Base-by-base conservation (phyloP, 345 rosid genomes). In the Lepidium africanum region DNA sequence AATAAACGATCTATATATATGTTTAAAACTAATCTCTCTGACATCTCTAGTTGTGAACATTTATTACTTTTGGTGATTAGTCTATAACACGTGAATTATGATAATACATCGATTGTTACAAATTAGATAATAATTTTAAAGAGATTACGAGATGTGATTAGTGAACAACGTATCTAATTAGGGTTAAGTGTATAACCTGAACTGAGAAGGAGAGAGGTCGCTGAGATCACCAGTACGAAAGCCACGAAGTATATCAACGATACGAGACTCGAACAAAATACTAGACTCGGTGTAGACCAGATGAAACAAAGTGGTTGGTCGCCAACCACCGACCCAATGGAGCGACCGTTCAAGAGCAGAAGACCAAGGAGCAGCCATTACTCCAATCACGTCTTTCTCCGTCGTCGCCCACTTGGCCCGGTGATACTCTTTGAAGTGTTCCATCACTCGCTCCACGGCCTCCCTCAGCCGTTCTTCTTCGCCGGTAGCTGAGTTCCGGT, bases 261-360 rank as follows among this genome's bases (percentile, higher is more conserved):
- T 85, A 47, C 77, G 86, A 71, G 90, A 80, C 87, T 90, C 93
- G 9, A 92, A 92, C 32, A 78, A 81, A 35, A 82, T 83, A 66
- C 96, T 87, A 0, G 96, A 86, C 77, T 92, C 93, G 0, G 93
- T 86, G 70, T 90, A 92, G 43, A 92, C 77, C 37, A 92, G 74
- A 71, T 90, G 96, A 78, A 87, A 90, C 70, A 83, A 78, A 13
- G 87, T 90, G 56, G 93, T 86, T 71, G 97, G 96, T 27, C 96
- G 66, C 86, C 93, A 92, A 42, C 90, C 91, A 0, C 85, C 85
- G 4, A 88, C 81, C 98, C 96, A 90, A 43, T 86, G 85, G 69
- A 92, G 96, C 1, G 93, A 82, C n/a, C 91, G 77, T 80, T 90
- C 96, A 3, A 92, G 85, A 52, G 86, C 51, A 50, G 98, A 76